Conservation (phyloP, 2,329 filamentous ascomycete species). For the Uncinocarpus reesii region DNA sequence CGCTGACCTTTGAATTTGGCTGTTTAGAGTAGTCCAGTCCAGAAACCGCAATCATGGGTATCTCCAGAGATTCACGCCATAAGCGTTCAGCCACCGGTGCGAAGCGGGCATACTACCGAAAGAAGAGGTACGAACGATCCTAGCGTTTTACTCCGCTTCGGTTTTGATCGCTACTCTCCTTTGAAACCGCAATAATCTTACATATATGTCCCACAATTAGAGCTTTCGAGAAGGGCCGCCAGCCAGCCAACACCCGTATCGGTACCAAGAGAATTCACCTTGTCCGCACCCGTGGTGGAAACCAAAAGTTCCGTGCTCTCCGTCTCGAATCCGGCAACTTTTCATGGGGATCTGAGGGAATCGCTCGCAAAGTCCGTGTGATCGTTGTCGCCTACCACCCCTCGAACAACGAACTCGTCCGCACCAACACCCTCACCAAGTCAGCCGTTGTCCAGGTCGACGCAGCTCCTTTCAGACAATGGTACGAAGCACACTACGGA, state of each 20-base stretch:
- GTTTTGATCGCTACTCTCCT: slow-evolving; percentile 9
- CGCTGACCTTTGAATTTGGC: slow-evolving; percentile 10
- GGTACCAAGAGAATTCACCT: slow-evolving; percentile 92
- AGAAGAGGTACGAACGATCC: slow-evolving; percentile 47
- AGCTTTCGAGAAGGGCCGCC: slow-evolving; percentile 99
- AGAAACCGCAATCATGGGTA: slow-evolving; percentile 89
- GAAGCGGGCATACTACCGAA: slow-evolving; percentile 85
- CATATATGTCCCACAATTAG: slow-evolving; percentile 58
- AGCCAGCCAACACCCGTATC: slow-evolving; percentile 99
- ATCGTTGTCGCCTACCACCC: slow-evolving; percentile 98
- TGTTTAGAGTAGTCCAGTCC: slow-evolving; percentile 33
- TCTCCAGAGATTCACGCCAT: slow-evolving; percentile 99
- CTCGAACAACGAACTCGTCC: slow-evolving; percentile 99
- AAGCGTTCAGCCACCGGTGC: slow-evolving; percentile 99
- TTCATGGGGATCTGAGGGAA: slow-evolving; percentile 95
- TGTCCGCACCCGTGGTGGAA: slow-evolving; percentile 93
- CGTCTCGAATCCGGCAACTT: slow-evolving; percentile 99
- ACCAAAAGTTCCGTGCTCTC: slow-evolving; percentile 99
- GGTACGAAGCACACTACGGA: slow-evolving; percentile 99
- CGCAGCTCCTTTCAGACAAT: slow-evolving; percentile 97
- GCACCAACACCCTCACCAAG: slow-evolving; percentile 99
- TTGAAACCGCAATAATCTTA: slow-evolving; percentile 53
- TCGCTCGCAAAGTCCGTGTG: slow-evolving; percentile 98
- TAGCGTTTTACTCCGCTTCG: slow-evolving; percentile 36
- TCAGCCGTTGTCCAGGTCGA: slow-evolving; percentile 98